A percentile compares a stretch with the other conserved stretches of the same genome.
Evolutionary conservation across 2,329 filamentous ascomycete genomes (phyloP).

Genomic region (Sordariomycetes sp.): DNA sequence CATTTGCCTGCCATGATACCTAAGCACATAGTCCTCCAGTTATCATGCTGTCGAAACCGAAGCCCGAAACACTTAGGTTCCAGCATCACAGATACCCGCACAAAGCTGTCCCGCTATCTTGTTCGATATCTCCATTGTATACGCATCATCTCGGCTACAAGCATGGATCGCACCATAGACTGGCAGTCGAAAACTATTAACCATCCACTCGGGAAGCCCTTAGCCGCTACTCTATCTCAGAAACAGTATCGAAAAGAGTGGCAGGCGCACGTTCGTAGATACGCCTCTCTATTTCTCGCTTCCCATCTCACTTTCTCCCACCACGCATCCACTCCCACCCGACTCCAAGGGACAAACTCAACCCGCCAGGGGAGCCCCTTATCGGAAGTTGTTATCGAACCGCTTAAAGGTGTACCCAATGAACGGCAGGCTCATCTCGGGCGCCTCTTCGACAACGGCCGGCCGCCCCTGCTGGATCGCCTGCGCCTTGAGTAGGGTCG

Average conservation of each 20-base stretch:
- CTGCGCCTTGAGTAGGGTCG: slow-evolving; percentile 72
- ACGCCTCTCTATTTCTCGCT: background rate
- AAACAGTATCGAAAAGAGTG: background rate
- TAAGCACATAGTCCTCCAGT: no score
- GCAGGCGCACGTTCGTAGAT: background rate
- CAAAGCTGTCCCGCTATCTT: no score
- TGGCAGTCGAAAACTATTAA: background rate
- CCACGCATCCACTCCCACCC: background rate
- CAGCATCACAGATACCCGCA: no score
- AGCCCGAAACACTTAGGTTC: no score
- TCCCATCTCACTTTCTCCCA: background rate
- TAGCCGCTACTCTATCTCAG: background rate
- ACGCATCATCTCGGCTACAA: background rate
- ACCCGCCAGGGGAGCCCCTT: background rate
- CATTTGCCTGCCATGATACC: no score
- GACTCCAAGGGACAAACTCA: background rate
- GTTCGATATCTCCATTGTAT: no score
- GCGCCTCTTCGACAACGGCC: slow-evolving; percentile 50
- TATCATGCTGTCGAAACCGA: no score
- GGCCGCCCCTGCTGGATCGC: slow-evolving; percentile 53
- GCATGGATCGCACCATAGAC: background rate
- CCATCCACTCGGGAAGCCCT: background rate
- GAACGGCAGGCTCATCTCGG: slow-evolving; percentile 87
- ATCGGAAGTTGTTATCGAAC: slow-evolving; percentile 63
- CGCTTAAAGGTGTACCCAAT: slow-evolving; percentile 69